These are phyloP conservation scores for Podospora sp. DNA, from an alignment of 495 filamentous ascomycete genomes.

Conservation along the genomic window DNA sequence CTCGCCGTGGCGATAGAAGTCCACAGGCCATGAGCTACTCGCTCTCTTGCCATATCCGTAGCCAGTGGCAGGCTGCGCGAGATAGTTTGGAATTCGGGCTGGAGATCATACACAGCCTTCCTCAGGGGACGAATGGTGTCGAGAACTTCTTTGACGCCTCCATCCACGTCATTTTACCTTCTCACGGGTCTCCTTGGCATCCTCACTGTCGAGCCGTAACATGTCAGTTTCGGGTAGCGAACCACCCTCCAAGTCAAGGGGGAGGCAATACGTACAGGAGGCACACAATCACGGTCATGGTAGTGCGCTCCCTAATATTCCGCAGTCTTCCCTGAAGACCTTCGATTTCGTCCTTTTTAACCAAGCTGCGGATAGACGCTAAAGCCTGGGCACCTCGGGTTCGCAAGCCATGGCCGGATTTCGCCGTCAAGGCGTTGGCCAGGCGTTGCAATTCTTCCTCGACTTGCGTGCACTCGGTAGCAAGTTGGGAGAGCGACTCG, in stretches of 20 bases:
- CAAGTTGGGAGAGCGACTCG: not conserved
- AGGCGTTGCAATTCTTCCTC: not conserved
- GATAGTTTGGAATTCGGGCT: not conserved
- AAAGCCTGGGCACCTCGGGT: not conserved
- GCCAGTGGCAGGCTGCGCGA: too few species aligned
- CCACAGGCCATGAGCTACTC: too few species aligned
- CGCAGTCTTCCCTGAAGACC: not conserved
- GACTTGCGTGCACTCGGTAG: not conserved
- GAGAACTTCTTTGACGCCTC: not conserved
- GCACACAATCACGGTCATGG: constrained; percentile 11
- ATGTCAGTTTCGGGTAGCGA: not conserved
- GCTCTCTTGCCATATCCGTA: too few species aligned
- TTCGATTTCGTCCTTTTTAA: constrained; percentile 3
- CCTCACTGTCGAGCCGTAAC: not conserved
- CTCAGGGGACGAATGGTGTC: not conserved
- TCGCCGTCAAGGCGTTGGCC: not conserved
- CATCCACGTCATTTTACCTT: not conserved
- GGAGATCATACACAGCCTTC: not conserved
- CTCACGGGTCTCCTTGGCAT: not conserved
- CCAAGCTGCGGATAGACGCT: not conserved
- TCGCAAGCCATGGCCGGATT: not conserved
- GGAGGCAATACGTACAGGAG: not conserved
- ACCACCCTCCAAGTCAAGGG: not conserved
- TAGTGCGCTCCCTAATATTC: constrained; percentile 3
- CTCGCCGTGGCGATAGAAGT: too few species aligned